These are phyloP conservation scores for Cyberlindnera veronae DNA, from an alignment of 805 yeast genomes.

Conservation along the genomic window DNA sequence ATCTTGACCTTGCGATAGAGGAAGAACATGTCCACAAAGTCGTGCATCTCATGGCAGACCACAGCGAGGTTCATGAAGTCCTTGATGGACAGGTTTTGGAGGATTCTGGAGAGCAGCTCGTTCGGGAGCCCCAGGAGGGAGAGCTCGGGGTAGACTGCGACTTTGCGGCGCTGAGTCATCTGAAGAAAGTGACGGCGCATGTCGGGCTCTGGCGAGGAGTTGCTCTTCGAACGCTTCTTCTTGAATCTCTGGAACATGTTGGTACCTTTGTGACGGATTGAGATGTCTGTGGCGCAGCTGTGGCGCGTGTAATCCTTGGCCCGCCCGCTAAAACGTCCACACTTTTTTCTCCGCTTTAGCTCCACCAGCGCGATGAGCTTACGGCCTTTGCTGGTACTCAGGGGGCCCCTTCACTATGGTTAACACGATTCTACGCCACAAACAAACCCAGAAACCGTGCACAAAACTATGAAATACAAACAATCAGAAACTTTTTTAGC, in stretches of 20 bases:
- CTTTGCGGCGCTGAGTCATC: too few species aligned
- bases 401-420: too few species aligned
- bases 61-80: slow-evolving; percentile 31
- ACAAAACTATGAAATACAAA: background rate
- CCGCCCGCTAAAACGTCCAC: too few species aligned
- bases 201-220: background rate
- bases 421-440: too few species aligned
- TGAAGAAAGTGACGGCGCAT: background rate
- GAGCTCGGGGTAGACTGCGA: slow-evolving; percentile 6
- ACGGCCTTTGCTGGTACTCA: too few species aligned
- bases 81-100: slow-evolving; percentile 25
- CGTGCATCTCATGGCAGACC: slow-evolving; percentile 36
- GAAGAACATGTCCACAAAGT: slow-evolving; percentile 34
- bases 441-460: slow-evolving; percentile 1
- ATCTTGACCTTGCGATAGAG: slow-evolving; percentile 36
- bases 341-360: too few species aligned
- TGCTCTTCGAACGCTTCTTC: slow-evolving; percentile 20
- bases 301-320: too few species aligned
- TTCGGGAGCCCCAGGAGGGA: slow-evolving; percentile 41
- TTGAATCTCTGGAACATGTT: slow-evolving; percentile 6
- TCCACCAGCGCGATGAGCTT: too few species aligned
- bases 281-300: too few species aligned
- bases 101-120: slow-evolving; percentile 39
- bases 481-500: background rate
- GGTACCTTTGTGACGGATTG: too few species aligned